Evolutionary conservation across 805 yeast genomes (phyloP).

Genomic region (Kuraishia molischiana): DNA sequence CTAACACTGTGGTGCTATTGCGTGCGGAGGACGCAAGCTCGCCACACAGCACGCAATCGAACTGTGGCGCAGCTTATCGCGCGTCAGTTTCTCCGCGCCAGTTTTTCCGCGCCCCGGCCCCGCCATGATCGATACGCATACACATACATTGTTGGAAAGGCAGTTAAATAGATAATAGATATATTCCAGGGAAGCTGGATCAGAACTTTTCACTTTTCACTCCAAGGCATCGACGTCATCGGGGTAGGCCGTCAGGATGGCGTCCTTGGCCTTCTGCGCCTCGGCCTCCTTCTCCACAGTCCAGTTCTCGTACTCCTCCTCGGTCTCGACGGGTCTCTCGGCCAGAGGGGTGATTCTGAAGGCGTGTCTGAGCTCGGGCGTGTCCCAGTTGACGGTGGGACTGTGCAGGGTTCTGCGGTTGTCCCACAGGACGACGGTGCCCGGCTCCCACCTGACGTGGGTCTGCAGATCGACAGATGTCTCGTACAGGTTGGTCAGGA

Average conservation of each 20-base stretch:
- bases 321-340: conserved; percentile 4
- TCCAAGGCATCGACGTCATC: too few species aligned
- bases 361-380: conserved; percentile 29
- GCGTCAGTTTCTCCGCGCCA: too few species aligned
- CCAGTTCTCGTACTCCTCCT: conserved; percentile 6
- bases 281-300: conserved; percentile 16
- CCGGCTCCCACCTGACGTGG: conserved; percentile 64
- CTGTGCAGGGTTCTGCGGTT: conserved; percentile 64
- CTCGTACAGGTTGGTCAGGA: conserved; percentile 42
- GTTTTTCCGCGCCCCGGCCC: too few species aligned
- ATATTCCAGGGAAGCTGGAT: too few species aligned
- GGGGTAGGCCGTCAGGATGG: neutral
- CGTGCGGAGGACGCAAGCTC: too few species aligned
- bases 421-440: conserved; percentile 70
- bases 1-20: too few species aligned
- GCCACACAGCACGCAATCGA: too few species aligned
- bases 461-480: conserved; percentile 52
- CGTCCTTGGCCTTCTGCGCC: conserved; percentile 1
- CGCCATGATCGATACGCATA: too few species aligned
- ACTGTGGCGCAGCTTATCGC: too few species aligned
- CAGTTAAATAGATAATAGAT: too few species aligned
- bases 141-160: too few species aligned
- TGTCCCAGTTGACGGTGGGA: conserved; percentile 65
- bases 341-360: conserved; percentile 5
- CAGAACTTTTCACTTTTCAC: too few species aligned